Percentiles rank a stretch among this genome's conserved stretches.
phyloP scores from a whole-genome alignment of 2,329 filamentous ascomycete genomes.

The Alternaria consortialis region DNA sequence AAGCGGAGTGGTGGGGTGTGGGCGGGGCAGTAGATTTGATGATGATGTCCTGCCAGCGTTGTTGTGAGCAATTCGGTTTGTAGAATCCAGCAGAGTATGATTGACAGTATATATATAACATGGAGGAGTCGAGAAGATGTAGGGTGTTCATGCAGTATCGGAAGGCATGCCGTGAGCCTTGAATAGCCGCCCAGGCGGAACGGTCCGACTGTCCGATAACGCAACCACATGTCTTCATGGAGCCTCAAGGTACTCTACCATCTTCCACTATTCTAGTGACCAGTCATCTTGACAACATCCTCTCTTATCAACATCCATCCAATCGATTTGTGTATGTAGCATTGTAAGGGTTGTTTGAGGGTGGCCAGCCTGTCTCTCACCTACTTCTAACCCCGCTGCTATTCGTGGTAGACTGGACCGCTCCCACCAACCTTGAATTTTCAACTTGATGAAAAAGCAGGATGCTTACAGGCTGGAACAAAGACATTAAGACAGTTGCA shows the following conservation, averaged over 20 bases:
- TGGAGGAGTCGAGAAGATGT: not conserved
- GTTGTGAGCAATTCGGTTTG: not conserved
- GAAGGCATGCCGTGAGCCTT: constrained; percentile 16
- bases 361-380: not conserved
- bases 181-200: constrained; percentile 15
- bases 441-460: not conserved
- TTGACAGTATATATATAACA: not conserved
- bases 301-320: not conserved
- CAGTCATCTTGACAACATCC: not conserved
- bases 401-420: not conserved
- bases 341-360: not conserved
- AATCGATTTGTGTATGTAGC: not conserved
- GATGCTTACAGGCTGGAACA: not conserved
- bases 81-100: not conserved
- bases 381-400: not conserved
- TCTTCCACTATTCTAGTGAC: not conserved
- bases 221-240: not conserved
- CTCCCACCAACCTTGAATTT: not conserved
- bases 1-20: not conserved
- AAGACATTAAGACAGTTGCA: not conserved
- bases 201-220: constrained; percentile 11
- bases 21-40: not conserved
- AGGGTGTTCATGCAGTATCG: constrained; percentile 14
- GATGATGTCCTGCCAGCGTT: not conserved
- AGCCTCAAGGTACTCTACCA: not conserved